These are phyloP conservation scores for Nicotiana obtusifolia DNA, from an alignment of 257 asterid genomes.

Conservation along the genomic window DNA sequence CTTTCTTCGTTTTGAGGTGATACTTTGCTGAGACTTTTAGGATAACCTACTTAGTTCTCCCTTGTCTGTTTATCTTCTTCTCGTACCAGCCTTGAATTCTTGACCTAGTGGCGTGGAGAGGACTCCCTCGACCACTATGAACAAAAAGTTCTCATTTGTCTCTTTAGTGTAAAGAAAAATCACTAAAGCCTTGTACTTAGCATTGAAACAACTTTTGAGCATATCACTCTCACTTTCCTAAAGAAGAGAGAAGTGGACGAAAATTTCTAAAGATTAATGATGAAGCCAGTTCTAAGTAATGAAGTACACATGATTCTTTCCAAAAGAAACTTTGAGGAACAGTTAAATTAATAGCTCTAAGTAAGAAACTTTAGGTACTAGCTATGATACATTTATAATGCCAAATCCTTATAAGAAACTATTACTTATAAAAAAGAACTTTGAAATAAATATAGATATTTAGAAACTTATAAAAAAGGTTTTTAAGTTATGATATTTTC, in stretches of 20 bases:
- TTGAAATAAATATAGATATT: background rate
- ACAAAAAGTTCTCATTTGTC: too few species aligned
- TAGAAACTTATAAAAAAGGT: background rate
- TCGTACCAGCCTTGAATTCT: too few species aligned
- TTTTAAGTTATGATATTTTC: background rate
- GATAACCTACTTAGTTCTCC: background rate
- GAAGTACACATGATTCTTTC: background rate
- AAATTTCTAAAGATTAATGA: background rate
- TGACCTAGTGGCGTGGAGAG: too few species aligned
- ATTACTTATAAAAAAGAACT: background rate
- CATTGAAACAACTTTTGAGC: background rate
- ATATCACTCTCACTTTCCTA: background rate
- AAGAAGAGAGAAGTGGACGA: background rate
- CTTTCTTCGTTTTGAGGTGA: background rate
- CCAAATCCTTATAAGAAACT: background rate
- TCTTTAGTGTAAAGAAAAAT: too few species aligned
- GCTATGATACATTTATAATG: background rate
- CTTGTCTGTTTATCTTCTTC: too few species aligned
- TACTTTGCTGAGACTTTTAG: background rate
- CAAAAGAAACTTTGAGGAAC: background rate
- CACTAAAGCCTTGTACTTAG: too few species aligned
- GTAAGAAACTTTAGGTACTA: background rate
- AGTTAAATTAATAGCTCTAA: background rate
- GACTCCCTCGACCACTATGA: too few species aligned
- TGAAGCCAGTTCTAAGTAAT: background rate